A percentile compares a stretch with the other conserved stretches of the same genome.
These are phyloP conservation scores for Ophiostoma fasciatum DNA, from an alignment of 2,329 filamentous ascomycete species.

Conservation along the genomic window DNA sequence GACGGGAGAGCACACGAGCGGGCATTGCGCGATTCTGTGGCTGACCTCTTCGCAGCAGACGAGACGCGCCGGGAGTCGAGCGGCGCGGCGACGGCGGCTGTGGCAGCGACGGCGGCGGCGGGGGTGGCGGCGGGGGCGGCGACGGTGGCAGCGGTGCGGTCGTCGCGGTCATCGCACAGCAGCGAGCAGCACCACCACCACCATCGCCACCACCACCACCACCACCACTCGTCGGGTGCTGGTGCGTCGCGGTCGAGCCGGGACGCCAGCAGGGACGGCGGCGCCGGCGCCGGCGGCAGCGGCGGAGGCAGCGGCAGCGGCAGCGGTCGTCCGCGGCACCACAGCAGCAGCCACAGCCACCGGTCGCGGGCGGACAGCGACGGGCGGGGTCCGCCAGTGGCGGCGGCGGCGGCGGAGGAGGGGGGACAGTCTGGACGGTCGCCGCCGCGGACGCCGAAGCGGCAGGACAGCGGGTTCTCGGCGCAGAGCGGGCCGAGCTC, in stretches of 20 bases:
- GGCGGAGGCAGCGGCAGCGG: constrained; percentile 8
- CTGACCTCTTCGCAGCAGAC: constrained; percentile 43
- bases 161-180: too few relatives aligned
- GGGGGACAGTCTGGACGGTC: too few relatives aligned
- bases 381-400: too few relatives aligned
- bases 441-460: constrained; percentile 25
- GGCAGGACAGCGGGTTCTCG: constrained; percentile 30
- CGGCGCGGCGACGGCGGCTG: constrained; percentile 18
- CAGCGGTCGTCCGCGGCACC: constrained; percentile 16
- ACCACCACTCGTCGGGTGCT: too few relatives aligned
- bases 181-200: constrained; percentile 17
- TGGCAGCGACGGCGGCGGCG: constrained; percentile 13
- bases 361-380: too few relatives aligned
- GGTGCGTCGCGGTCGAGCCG: constrained; percentile 12
- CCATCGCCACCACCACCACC: constrained; percentile 13
- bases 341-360: constrained; percentile 14
- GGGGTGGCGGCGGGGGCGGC: constrained; percentile 4
- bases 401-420: too few relatives aligned
- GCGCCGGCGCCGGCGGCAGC: too few relatives aligned
- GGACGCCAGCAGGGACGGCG: too few relatives aligned
- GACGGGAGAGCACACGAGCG: constrained; percentile 19
- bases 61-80: constrained; percentile 16
- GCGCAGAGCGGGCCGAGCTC: constrained; percentile 12
- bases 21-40: constrained; percentile 30
- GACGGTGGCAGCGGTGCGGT: too few relatives aligned